Evolutionary conservation across 139 green algal species (phyloP).

Genomic region (Ulvella scutata): DNA sequence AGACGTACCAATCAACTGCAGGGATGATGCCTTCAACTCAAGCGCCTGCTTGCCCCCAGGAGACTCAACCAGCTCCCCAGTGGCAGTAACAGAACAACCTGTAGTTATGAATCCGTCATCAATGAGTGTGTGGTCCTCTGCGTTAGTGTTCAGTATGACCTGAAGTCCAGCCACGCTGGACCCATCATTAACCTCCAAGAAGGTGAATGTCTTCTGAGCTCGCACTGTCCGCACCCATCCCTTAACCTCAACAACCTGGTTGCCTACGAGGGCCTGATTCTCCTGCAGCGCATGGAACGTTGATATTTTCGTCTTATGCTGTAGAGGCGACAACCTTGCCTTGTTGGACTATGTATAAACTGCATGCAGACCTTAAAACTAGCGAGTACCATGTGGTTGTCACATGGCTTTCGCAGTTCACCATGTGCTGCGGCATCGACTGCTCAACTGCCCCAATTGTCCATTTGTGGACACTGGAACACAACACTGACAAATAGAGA

Average conservation of each 20-base stretch:
- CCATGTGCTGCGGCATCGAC: too few relatives aligned
- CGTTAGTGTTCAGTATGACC: conserved; percentile 13
- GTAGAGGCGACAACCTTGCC: too few relatives aligned
- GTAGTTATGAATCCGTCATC: conserved; percentile 17
- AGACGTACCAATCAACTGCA: conserved; percentile 8
- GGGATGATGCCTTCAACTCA: conserved; percentile 12
- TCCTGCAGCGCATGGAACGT: background rate
- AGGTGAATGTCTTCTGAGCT: conserved; percentile 27
- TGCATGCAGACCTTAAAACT: too few relatives aligned
- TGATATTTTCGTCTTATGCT: too few relatives aligned
- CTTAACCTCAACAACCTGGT: conserved; percentile 6
- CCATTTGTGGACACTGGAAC: too few relatives aligned
- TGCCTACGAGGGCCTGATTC: background rate
- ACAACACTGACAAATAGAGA: too few relatives aligned
- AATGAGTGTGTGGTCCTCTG: conserved; percentile 14
- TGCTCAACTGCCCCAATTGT: too few relatives aligned
- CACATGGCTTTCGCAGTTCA: too few relatives aligned
- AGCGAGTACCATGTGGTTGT: too few relatives aligned
- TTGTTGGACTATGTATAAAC: too few relatives aligned
- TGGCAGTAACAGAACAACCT: conserved; percentile 12
- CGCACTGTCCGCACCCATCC: conserved; percentile 33
- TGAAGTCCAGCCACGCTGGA: conserved; percentile 21
- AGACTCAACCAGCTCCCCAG: conserved; percentile 10
- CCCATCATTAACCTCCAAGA: conserved; percentile 36
- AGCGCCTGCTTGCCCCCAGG: conserved; percentile 18